These are phyloP conservation scores for Ceratocystis alfenasii DNA, from an alignment of 2,329 filamentous ascomycete species.

Conservation along the genomic window DNA sequence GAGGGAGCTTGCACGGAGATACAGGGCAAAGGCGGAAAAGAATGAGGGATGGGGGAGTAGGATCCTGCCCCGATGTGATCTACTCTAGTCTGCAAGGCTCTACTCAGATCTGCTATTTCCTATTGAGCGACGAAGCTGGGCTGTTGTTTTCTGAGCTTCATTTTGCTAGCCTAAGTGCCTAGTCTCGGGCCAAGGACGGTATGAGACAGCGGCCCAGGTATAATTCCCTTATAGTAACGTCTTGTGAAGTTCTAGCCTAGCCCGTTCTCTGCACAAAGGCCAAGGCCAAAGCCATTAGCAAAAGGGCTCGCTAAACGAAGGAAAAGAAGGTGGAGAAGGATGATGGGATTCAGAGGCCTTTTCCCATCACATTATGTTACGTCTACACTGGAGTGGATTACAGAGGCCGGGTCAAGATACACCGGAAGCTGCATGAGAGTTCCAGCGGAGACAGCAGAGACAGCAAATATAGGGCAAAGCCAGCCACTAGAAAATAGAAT, in stretches of 20 bases:
- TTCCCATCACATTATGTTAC: background rate
- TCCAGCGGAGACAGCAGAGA: background rate
- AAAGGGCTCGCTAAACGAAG: background rate
- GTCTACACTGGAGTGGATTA: background rate
- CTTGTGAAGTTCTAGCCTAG: background rate
- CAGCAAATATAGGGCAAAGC: background rate
- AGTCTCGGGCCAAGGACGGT: background rate
- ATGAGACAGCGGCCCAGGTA: slow-evolving; percentile 1
- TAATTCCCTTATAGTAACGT: background rate
- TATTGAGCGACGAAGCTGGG: too few relatives aligned
- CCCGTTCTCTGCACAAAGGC: background rate
- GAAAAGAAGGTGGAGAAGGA: background rate
- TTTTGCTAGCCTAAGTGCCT: too few relatives aligned
- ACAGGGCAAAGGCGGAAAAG: too few relatives aligned
- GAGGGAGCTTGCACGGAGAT: too few relatives aligned
- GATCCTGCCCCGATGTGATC: too few relatives aligned
- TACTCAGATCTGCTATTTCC: too few relatives aligned
- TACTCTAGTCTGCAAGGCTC: too few relatives aligned
- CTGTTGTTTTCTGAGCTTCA: too few relatives aligned
- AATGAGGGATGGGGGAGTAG: too few relatives aligned
- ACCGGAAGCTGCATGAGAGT: background rate
- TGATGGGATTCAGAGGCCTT: background rate
- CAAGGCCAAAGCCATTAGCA: background rate
- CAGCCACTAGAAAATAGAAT: background rate
- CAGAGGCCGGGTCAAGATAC: background rate